Evolutionary conservation across 2,329 filamentous ascomycete genomes (phyloP).

Genomic region (Scedosporium boydii): DNA sequence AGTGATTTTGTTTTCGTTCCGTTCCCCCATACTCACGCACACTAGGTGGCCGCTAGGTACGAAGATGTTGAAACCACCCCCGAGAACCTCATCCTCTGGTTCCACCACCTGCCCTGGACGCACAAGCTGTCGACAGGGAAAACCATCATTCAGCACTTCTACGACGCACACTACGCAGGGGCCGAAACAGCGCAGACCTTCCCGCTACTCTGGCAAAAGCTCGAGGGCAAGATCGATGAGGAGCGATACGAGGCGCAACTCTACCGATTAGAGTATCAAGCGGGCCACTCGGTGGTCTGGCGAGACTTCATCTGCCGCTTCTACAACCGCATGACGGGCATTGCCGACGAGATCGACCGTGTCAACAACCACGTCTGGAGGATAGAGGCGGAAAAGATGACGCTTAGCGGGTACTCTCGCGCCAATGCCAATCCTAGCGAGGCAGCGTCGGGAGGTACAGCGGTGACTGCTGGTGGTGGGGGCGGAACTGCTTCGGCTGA

Average conservation of each 20-base stretch:
- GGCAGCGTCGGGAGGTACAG: constrained; percentile 41
- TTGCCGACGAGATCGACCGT: constrained; percentile 44
- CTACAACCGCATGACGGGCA: constrained; percentile 51
- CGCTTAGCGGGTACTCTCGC: constrained; percentile 44
- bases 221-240: constrained; percentile 47
- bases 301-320: constrained; percentile 57
- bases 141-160: constrained; percentile 60
- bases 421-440: constrained; percentile 49
- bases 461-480: constrained; percentile 42
- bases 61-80: constrained; percentile 43
- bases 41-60: constrained; percentile 33
- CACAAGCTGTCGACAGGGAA: constrained; percentile 51
- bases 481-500: constrained; percentile 35
- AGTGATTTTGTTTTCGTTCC: no score
- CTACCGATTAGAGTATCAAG: constrained; percentile 53
- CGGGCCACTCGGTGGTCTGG: constrained; percentile 64
- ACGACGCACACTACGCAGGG: constrained; percentile 52
- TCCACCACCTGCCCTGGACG: constrained; percentile 64
- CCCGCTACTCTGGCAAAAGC: constrained; percentile 39
- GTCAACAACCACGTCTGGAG: constrained; percentile 54
- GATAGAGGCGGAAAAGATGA: constrained; percentile 61
- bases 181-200: constrained; percentile 52
- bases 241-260: constrained; percentile 50
- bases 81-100: constrained; percentile 56
- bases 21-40: not conserved